Evolutionary conservation across 768 basidiomycete genomes (phyloP), one percentile per base, ranked within the genome.

Genomic region (Glaciozyma antarctica): DNA sequence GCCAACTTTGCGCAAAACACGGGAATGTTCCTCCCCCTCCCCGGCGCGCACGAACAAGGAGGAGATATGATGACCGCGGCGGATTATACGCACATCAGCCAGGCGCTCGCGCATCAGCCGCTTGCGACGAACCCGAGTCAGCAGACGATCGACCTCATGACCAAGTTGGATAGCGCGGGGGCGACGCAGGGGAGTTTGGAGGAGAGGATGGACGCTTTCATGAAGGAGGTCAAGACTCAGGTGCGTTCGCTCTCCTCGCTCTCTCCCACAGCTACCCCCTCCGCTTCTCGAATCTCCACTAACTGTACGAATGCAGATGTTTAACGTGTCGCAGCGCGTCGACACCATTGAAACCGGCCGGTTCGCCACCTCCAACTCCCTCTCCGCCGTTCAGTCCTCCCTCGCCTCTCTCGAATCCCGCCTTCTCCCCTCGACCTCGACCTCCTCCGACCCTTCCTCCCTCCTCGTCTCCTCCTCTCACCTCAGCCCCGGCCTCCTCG

Each of bases 51-150:
- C 53, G 53, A 54, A 32, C 32, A 32, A 9, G 32, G 32, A 4
- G 32, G 32, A 5, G 30, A 16, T 9, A 5, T 19, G 17, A 15
- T 54, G 30, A 54, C n/a, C 30, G 19, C 53, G 28, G 15, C 28
- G 15, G 53, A 54, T 15, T 54, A 54, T 21, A 54, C 53, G 28
- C 53, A 54, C 30, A 54, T 54, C 53, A 30, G 17, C 16, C 53
- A 54, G 53, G 53, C 53, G 28, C 53, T 54, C 53, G 53, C 53
- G 7, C 53, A 54, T 26, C 53, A 54, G 53, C 53, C 53, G 15
- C 53, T 54, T 17, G 53, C 53, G 53, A 54, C 53, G 30, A 54
- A 54, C 28, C 24, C 28, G 53, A 54, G 53, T 28, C 53, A 54
- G 53, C 53, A 54, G 30, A 54, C 53, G 10, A 26, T 54, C 28